Evolutionary conservation across 345 rosid genomes (phyloP).

Genomic region (Carallia pectinifolia): DNA sequence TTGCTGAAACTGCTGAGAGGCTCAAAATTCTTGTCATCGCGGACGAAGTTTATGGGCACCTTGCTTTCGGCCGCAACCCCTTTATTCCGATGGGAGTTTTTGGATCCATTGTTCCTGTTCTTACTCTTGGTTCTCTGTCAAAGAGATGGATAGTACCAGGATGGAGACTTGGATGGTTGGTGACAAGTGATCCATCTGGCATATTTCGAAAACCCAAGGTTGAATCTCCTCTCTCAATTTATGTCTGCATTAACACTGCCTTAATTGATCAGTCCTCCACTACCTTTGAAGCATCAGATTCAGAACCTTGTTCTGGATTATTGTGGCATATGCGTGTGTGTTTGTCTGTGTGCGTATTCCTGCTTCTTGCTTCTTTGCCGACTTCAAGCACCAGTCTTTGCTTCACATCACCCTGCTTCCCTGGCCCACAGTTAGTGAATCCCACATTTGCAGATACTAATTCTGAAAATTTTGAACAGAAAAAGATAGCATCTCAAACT

Average conservation of each 20-base stretch:
- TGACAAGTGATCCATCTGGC: slow-evolving; percentile 70
- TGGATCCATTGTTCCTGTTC: slow-evolving; percentile 75
- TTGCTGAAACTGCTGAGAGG: slow-evolving; percentile 76
- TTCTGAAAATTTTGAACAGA: too few relatives aligned
- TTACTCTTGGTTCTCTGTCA: slow-evolving; percentile 88
- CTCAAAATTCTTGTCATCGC: slow-evolving; percentile 72
- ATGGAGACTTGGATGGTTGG: slow-evolving; percentile 98
- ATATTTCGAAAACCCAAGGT: slow-evolving; percentile 80
- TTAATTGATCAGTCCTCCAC: neutral
- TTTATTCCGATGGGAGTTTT: slow-evolving; percentile 92
- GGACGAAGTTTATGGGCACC: slow-evolving; percentile 97
- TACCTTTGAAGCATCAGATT: too few relatives aligned
- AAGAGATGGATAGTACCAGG: slow-evolving; percentile 99
- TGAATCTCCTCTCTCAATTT: slow-evolving; percentile 2
- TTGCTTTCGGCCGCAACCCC: slow-evolving; percentile 66
- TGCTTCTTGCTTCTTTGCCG: too few relatives aligned
- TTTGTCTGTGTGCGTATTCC: too few relatives aligned
- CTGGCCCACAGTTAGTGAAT: too few relatives aligned
- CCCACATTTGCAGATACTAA: too few relatives aligned
- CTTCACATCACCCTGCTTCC: too few relatives aligned
- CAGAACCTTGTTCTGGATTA: too few relatives aligned
- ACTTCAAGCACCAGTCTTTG: too few relatives aligned
- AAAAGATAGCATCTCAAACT: too few relatives aligned
- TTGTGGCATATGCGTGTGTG: too few relatives aligned
- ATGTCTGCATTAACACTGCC: neutral